Evolutionary conservation across 1,284 basidiomycete species (phyloP), one percentile per base, ranked within the genome.

Genomic region (Cutaneotrichosporon mucoides): DNA sequence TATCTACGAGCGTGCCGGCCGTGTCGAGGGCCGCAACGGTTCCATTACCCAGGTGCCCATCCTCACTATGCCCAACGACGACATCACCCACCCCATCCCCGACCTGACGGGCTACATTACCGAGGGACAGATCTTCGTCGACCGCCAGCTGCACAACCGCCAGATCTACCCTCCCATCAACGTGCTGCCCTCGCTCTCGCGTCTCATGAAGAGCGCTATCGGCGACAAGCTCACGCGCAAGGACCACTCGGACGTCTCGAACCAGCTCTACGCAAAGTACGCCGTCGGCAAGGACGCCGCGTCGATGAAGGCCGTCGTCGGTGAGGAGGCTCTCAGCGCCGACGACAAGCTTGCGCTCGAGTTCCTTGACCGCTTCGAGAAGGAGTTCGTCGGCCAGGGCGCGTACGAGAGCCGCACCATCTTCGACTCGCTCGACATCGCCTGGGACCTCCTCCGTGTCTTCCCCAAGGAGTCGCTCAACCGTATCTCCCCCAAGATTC

Each of bases 91-190:
- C 80, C 96, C 96, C 59, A 99, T 99, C 80, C 96, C 95, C 70
- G 96, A 99, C 86, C 84, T 99, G 81, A 99, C 93, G 68, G 96
- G 96, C 55, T 99, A 99, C 81, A 99, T 99, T 77, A 98, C 95
- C 42, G 82, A 98, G 82, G 96, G 96, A 55, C 96, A 99, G 81
- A 97, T 99, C 80, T 97, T 90, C 79, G 90, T 99, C 73, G 96
- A 99, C 83, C 88, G 95, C 69, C 77, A 79, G 63, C 70, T 77
- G 12, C 60, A 74, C 71, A 78, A 78, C 69, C 84, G 90, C 72
- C 95, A 98, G 80, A 95, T 99, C 78, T 99, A 98, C 82, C 96
- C 96, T 46, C 96, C 96, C 51, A 99, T 99, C 84, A 99, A 99
- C 81, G 96, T 99, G 64, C 84, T 99, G 48, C 96, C 96, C 55